phyloP scores from a whole-genome alignment of 2,329 filamentous ascomycete species.

The Cladosporium sp. region DNA sequence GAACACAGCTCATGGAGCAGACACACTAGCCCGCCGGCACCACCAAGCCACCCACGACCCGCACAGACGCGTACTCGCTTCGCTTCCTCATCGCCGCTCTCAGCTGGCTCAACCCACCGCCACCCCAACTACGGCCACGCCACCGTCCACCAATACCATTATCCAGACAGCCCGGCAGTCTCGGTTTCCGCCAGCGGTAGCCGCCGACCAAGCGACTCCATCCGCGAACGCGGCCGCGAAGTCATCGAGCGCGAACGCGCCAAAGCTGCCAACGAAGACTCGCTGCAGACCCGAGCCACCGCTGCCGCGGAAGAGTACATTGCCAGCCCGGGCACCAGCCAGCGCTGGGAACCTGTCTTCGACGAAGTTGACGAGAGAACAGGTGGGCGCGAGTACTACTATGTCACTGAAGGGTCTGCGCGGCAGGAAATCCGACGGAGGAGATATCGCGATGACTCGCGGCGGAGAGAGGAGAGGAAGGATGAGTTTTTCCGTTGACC shows the following conservation, averaged over 20 bases:
- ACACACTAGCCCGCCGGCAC: conserved; percentile 15
- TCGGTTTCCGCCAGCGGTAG: neutral
- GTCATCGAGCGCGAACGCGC: conserved; percentile 15
- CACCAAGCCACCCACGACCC: neutral
- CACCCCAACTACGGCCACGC: neutral
- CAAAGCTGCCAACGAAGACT: neutral
- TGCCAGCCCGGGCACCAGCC: neutral
- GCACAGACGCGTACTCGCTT: neutral
- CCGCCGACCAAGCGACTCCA: conserved; percentile 10
- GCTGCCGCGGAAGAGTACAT: neutral
- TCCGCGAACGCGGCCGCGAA: conserved; percentile 8
- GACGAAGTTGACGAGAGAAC: conserved; percentile 2
- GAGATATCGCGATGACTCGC: neutral
- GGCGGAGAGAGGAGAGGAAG: conserved; percentile 6
- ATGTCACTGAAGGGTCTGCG: conserved; percentile 8
- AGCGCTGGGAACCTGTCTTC: conserved; percentile 4
- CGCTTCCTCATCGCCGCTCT: conserved; percentile 6
- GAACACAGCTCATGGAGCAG: conserved; percentile 9
- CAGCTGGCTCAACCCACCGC: neutral
- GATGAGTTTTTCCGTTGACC: conserved; percentile 8
- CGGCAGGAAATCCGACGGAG: neutral
- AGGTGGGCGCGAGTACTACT: neutral
- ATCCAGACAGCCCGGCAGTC: conserved; percentile 2
- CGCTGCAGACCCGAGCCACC: neutral
- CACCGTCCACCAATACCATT: conserved; percentile 9